Percentiles rank a stretch among this genome's conserved stretches.
Evolutionary conservation across 768 basidiomycete species (phyloP).

Genomic region (Pleurotus eryngii): DNA sequence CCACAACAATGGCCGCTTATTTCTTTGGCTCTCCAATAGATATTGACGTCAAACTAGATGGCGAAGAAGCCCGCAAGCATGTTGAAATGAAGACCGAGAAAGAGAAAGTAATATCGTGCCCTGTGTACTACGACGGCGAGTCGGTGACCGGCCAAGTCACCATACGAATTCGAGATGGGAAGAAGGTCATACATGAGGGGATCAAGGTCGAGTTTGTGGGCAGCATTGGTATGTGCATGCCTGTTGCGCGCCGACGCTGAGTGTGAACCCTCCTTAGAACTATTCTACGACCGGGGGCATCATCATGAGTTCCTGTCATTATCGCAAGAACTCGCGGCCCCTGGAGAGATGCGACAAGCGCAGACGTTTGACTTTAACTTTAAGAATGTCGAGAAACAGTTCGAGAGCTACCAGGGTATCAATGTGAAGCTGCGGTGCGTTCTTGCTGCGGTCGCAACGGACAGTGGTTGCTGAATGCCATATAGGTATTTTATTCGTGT

Average conservation of each 20-base stretch:
- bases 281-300: slow-evolving; percentile 97
- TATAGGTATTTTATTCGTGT: slow-evolving; percentile 89
- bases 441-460: slow-evolving; percentile 1
- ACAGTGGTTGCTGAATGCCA: neutral
- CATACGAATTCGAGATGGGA: slow-evolving; percentile 90
- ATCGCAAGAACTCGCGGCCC: slow-evolving; percentile 91
- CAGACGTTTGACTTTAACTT: slow-evolving; percentile 97
- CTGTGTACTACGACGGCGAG: slow-evolving; percentile 96
- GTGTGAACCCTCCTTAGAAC: slow-evolving; percentile 40
- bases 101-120: slow-evolving; percentile 80
- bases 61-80: slow-evolving; percentile 83
- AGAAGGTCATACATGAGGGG: slow-evolving; percentile 91
- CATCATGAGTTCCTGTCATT: slow-evolving; percentile 97
- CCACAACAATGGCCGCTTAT: slow-evolving; percentile 68
- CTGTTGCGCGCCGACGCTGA: neutral
- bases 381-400: slow-evolving; percentile 99
- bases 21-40: slow-evolving; percentile 93
- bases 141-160: slow-evolving; percentile 83
- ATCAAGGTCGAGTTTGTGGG: slow-evolving; percentile 98
- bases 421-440: slow-evolving; percentile 93
- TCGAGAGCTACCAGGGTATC: slow-evolving; percentile 96
- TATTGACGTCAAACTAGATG: slow-evolving; percentile 83
- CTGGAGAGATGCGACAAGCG: slow-evolving; percentile 95
- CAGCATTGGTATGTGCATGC: slow-evolving; percentile 70
- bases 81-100: slow-evolving; percentile 90